These are phyloP conservation scores for Amorphotheca resinae DNA, from an alignment of 495 filamentous ascomycete genomes.

Conservation along the genomic window DNA sequence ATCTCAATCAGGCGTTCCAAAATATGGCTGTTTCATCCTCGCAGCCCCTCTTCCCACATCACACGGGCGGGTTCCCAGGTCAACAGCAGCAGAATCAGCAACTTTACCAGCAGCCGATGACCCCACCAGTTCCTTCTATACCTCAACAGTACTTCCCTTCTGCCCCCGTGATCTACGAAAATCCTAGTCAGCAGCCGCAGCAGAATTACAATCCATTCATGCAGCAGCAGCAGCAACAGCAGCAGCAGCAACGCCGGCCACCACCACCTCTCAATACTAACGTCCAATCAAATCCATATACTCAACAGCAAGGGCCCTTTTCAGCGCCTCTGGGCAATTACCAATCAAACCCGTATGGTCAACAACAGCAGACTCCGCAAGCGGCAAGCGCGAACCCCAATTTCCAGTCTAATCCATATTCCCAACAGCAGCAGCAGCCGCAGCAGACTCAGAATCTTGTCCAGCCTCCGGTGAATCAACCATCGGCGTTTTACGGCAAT, in stretches of 20 bases:
- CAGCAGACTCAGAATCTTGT: conserved; percentile 8
- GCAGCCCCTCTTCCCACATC: conserved; percentile 68
- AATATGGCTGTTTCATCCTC: conserved; percentile 52
- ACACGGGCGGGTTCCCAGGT: conserved; percentile 62
- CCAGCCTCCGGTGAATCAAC: conserved; percentile 4
- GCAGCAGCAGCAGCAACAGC: conserved; percentile 22
- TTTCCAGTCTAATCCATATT: conserved; percentile 2
- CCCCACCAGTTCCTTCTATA: conserved; percentile 29
- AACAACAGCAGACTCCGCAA: conserved; percentile 21
- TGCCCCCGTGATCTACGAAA: conserved; percentile 22
- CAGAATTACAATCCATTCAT: conserved; percentile 55
- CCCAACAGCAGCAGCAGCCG: conserved; percentile 7
- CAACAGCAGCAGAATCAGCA: conserved; percentile 21
- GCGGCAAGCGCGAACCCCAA: conserved; percentile 1
- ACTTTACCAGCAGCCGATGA: conserved; percentile 45
- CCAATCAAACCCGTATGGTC: conserved; percentile 13
- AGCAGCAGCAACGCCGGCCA: conserved; percentile 21
- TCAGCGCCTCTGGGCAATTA: conserved; percentile 4
- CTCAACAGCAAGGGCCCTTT: conserved; percentile 3
- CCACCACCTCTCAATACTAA: conserved; percentile 16
- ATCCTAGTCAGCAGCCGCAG: conserved; percentile 24
- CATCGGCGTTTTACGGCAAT: conserved; percentile 4
- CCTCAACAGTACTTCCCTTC: conserved; percentile 34
- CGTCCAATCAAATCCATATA: conserved; percentile 18
- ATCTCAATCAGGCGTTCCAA: conserved; percentile 49